A percentile compares a stretch with the other conserved stretches of the same genome.
Evolutionary conservation across 208 protist species (phyloP).

Genomic region (Acanthamoeba comandoni): DNA sequence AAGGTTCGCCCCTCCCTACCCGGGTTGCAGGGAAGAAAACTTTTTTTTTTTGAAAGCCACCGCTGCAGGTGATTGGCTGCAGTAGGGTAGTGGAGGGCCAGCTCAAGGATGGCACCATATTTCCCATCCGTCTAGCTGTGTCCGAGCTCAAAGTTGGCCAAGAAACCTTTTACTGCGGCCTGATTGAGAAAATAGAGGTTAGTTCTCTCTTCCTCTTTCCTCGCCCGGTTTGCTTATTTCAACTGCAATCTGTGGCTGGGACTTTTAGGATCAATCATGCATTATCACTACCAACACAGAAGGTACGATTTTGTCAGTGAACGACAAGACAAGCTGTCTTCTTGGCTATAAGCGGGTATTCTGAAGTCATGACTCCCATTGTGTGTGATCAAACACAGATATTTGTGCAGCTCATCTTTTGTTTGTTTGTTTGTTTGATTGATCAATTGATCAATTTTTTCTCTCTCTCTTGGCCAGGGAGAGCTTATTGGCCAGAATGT

Average conservation of each 20-base stretch:
- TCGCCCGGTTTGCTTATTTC: too few relatives aligned
- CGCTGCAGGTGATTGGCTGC: neutral
- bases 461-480: too few relatives aligned
- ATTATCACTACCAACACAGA: slow-evolving; percentile 39
- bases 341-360: slow-evolving; percentile 44
- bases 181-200: slow-evolving; percentile 68
- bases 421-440: neutral
- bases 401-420: neutral
- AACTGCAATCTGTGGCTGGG: too few relatives aligned
- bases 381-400: neutral
- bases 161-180: slow-evolving; percentile 33
- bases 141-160: slow-evolving; percentile 41
- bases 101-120: slow-evolving; percentile 49
- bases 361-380: neutral
- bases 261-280: slow-evolving; percentile 52
- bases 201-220: neutral
- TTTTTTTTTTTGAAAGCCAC: too few relatives aligned
- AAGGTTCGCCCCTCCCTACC: neutral
- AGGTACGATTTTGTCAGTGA: slow-evolving; percentile 48
- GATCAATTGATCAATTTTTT: neutral
- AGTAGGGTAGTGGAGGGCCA: slow-evolving; percentile 55
- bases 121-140: slow-evolving; percentile 54
- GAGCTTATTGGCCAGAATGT: slow-evolving; percentile 56
- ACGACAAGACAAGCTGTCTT: slow-evolving; percentile 11
- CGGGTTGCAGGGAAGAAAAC: neutral